phyloP scores from a whole-genome alignment of 2,329 filamentous ascomycete genomes.

The Domatiomyces catenatus region DNA sequence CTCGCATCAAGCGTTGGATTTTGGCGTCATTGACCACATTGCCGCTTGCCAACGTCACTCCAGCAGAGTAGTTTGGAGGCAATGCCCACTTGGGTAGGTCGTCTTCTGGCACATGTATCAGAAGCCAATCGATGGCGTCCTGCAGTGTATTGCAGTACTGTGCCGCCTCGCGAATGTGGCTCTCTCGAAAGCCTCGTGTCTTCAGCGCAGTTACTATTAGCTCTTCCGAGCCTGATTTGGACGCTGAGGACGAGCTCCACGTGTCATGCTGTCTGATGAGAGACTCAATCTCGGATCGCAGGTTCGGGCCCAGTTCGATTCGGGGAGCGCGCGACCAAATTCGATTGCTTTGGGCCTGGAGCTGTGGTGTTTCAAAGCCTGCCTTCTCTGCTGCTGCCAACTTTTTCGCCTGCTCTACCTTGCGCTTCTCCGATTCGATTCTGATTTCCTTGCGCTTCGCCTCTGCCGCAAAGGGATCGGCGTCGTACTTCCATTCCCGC shows the following conservation, averaged over 20 bases:
- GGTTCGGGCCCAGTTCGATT: conserved; percentile 79
- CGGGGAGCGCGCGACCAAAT: conserved; percentile 73
- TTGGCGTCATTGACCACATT: conserved; percentile 68
- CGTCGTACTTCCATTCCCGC: conserved; percentile 80
- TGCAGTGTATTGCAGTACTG: conserved; percentile 79
- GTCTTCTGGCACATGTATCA: conserved; percentile 94
- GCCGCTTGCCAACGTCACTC: conserved; percentile 68
- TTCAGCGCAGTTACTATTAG: conserved; percentile 42
- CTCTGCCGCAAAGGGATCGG: conserved; percentile 75
- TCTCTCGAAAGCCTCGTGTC: conserved; percentile 57
- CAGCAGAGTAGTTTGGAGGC: conserved; percentile 80
- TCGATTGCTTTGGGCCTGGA: conserved; percentile 37
- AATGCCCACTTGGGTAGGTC: conserved; percentile 86
- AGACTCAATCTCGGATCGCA: conserved; percentile 62
- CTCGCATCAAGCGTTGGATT: conserved; percentile 63
- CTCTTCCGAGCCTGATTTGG: conserved; percentile 51
- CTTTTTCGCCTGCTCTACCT: conserved; percentile 49
- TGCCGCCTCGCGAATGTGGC: conserved; percentile 76
- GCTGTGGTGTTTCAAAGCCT: background rate
- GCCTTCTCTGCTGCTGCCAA: conserved; percentile 41
- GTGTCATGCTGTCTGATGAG: conserved; percentile 61
- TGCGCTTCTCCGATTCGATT: conserved; percentile 61
- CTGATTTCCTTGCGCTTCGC: conserved; percentile 64
- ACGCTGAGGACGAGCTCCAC: conserved; percentile 58
- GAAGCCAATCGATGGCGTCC: conserved; percentile 85